Evolutionary conservation across 768 basidiomycete species (phyloP), one percentile per base, ranked within the genome.

Genomic region (Tylopilus plumbeoviolaceoides): DNA sequence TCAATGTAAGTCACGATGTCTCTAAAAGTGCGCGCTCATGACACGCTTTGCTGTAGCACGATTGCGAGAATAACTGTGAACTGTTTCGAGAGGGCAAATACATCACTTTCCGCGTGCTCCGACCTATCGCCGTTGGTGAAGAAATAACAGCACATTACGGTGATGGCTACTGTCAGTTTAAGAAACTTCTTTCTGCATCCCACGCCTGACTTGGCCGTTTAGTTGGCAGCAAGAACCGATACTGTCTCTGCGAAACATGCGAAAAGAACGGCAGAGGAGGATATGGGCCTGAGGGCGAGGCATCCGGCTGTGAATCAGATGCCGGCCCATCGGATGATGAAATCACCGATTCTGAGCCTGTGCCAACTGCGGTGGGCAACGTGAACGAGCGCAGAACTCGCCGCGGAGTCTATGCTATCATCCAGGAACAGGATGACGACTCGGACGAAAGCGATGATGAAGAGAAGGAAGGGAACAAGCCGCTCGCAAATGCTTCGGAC

Each of bases 111-210:
- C 83, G 89, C 39, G 87, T 88, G 52, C 77, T 91, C 65, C 81
- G 84, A 69, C 79, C 84, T 51, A 91, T 93, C 63, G 75, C 78
- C 40, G 72, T 87, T 23, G 91, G 90, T 30, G 90, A 93, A 70
- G 91, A 93, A 70, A 86, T 93, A 43, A 91, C 90, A 28, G 91
- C 91, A 40, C 89, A 91, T 67, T 93, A 93, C 64, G 91, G 91
- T 42, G 89, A 92, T 71, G 87, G 87, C 43, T 93, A 93, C 69
- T 93, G 90, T 93, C 66, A 73, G 88, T 82, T 46, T 54, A 36
- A 52, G 45, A 54, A 45, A 51, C 57, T 48, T 60, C 61, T 55
- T 57, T 57, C 56, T 54, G 57, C 55, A 47, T 58, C 56, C 42
- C 56, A 38, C 33, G 30, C 45, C 63, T 66, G 36, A 67, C 74